These are phyloP conservation scores for Glaciozyma martinii DNA, from an alignment of 768 basidiomycete species.

Conservation along the genomic window DNA sequence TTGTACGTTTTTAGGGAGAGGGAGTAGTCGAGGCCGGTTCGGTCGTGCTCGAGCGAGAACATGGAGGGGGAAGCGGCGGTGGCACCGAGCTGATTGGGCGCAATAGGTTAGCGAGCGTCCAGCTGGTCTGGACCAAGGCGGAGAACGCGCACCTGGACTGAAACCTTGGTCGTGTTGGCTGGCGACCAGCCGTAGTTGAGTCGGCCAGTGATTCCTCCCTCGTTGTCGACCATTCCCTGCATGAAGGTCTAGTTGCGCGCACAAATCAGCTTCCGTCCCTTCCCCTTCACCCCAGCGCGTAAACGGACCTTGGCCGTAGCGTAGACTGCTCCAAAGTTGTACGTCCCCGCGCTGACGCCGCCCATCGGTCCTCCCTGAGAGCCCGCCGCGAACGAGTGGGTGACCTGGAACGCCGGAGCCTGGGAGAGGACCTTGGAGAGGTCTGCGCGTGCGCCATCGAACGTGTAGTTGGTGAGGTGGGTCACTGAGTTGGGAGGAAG, in stretches of 20 bases:
- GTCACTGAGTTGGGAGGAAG: conserved; percentile 51
- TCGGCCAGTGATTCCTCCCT: conserved; percentile 78
- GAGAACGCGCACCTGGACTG: conserved; percentile 62
- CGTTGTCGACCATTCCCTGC: conserved; percentile 89
- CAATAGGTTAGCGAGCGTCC: neutral
- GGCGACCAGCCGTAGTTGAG: conserved; percentile 82
- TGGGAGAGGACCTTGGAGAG: conserved; percentile 84
- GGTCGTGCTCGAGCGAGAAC: conserved; percentile 90
- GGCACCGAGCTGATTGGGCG: conserved; percentile 58
- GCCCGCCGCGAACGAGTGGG: conserved; percentile 87
- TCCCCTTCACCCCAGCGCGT: too few relatives aligned
- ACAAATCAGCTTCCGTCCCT: neutral
- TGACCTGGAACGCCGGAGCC: conserved; percentile 95
- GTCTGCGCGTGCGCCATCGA: conserved; percentile 95
- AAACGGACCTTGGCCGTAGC: conserved; percentile 63
- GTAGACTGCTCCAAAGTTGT: conserved; percentile 90
- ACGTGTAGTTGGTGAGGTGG: conserved; percentile 85
- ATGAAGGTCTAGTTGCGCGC: conserved; percentile 58
- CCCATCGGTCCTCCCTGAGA: conserved; percentile 49
- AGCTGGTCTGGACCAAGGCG: neutral
- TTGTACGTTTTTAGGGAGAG: conserved; percentile 82
- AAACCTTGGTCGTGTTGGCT: conserved; percentile 68
- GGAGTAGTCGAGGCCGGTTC: conserved; percentile 75
- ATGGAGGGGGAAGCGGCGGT: conserved; percentile 67
- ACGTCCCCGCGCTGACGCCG: conserved; percentile 54